A percentile compares a stretch with the other conserved stretches of the same genome.
phyloP scores from a whole-genome alignment of 345 rosid species.

The Eucalyptus curtisii region DNA sequence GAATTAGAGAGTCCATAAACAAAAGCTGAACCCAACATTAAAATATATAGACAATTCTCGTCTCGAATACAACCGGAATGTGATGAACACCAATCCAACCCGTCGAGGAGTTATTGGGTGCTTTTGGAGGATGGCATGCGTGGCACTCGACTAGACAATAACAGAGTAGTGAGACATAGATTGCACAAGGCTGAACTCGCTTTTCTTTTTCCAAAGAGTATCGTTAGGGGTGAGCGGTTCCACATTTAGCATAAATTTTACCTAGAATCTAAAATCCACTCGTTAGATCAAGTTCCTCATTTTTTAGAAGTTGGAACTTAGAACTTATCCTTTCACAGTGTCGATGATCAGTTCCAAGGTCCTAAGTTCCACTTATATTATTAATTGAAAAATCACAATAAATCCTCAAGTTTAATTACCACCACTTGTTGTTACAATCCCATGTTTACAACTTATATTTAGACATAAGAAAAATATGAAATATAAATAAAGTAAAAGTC shows the following conservation, averaged over 20 bases:
- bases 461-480: accelerated
- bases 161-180: not conserved
- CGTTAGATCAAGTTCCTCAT: too few species aligned
- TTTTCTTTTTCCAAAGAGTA: not conserved
- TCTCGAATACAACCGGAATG: not conserved
- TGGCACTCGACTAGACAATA: not conserved
- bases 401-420: too few species aligned
- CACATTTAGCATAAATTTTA: accelerated
- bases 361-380: too few species aligned
- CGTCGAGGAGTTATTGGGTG: not conserved
- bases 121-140: not conserved
- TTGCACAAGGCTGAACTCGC: not conserved
- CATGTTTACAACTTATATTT: accelerated
- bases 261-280: accelerated
- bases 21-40: not conserved
- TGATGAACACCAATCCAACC: not conserved
- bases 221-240: accelerated
- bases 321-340: too few species aligned
- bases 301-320: too few species aligned
- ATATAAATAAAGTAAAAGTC: too few species aligned
- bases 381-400: too few species aligned
- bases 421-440: too few species aligned
- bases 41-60: not conserved
- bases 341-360: accelerated
- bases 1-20: not conserved